Conservation (phyloP, 805 yeast species). For the Nakazawaea ernobii region DNA sequence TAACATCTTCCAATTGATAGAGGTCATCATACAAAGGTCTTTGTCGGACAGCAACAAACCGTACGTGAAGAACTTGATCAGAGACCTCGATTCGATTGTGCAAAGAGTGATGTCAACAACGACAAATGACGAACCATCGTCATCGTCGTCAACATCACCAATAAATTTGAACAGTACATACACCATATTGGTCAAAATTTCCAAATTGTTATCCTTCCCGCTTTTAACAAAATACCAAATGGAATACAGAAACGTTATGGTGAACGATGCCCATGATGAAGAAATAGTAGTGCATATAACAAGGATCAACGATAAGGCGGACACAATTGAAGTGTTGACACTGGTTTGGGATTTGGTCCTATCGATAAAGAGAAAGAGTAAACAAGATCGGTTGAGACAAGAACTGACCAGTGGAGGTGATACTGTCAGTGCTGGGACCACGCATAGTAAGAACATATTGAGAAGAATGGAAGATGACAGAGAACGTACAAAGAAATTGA, state of each 20-base stretch:
- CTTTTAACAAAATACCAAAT: constrained; percentile 14
- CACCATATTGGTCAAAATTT: constrained; percentile 21
- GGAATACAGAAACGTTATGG: neutral
- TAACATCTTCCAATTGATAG: constrained; percentile 65
- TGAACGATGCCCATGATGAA: neutral
- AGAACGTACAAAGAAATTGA: constrained; percentile 80
- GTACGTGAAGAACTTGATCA: constrained; percentile 17
- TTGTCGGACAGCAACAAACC: constrained; percentile 15
- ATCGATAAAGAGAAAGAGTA: constrained; percentile 42
- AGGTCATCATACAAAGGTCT: constrained; percentile 44
- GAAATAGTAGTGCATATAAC: neutral
- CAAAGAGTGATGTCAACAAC: constrained; percentile 28
- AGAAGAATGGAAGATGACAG: constrained; percentile 89
- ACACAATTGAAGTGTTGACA: constrained; percentile 16
- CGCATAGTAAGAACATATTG: constrained; percentile 43
- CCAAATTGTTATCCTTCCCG: constrained; percentile 16
- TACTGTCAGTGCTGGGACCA: constrained; percentile 16
- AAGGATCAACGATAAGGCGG: constrained; percentile 11
- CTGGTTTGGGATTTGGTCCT: constrained; percentile 44
- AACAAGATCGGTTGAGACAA: constrained; percentile 42
- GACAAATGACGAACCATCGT: too few species aligned
- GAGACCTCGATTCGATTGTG: constrained; percentile 28
- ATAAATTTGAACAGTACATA: constrained; percentile 24
- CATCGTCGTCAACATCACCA: constrained; percentile 19
- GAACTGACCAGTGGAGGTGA: constrained; percentile 25